Base-by-base conservation (phyloP, 257 asterid genomes). In the Rehmannia glutinosa region DNA sequence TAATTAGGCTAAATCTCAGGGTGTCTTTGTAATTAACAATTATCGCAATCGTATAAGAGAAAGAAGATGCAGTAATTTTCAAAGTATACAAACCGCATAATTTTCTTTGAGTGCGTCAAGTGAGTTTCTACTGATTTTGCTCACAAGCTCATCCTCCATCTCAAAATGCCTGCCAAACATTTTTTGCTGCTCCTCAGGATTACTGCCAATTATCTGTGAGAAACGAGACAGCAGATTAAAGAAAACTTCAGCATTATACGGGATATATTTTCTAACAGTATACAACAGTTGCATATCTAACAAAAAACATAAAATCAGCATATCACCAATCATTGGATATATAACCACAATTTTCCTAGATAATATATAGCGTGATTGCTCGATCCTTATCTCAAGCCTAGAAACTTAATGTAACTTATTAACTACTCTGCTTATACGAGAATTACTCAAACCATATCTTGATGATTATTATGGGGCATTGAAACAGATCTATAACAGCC, bases 111-210 rank as follows among this genome's bases (percentile, higher is more conserved):
- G 96, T 8, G 92, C 73, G 62, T 94, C 98, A 24, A 94, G 94
- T 19, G 99, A 94, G 79, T 70, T 79, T 79, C 99, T 82, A 43
- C 95, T 81, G 79, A 94, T 87, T 64, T 81, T 86, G 84, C 99
- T 94, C 71, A 94, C 97, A 36, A 94, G 98, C 90, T 94, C 97
- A 58, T 94, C 98, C 60, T 94, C 97, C 43, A 77, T 62, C 75
- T 87, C 96, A 75, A 94, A 94, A 81, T 91, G 99, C 73, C 99
- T 80, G 69, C 99, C 99, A 70, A 82, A 81, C 95, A 91, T 91
- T 82, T 88, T 91, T 70, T 91, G 98, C 64, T 90, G 97, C 82
- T 91, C 99, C 32, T 87, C 98, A 0, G 98, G 51, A 70, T 87
- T 91, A 71, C 82, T 80, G 73, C 99, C 86, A 60, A 86, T 86